These are phyloP conservation scores for Mycena indigotica DNA, from an alignment of 768 basidiomycete species.

Conservation along the genomic window DNA sequence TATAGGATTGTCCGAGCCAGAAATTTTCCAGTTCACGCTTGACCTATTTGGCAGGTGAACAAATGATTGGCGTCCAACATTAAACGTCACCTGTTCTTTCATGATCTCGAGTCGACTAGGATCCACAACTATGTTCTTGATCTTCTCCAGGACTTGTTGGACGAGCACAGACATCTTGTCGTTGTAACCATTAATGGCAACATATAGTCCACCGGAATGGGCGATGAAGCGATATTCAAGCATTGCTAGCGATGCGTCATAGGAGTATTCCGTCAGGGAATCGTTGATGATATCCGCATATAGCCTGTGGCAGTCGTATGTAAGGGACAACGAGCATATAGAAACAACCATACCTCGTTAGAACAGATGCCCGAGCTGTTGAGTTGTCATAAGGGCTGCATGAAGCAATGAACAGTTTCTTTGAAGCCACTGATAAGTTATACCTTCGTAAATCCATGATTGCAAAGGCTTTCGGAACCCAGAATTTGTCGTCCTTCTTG, in stretches of 20 bases:
- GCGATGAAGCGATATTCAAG: slow-evolving; percentile 70
- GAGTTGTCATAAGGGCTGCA: slow-evolving; percentile 58
- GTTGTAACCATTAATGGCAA: slow-evolving; percentile 83
- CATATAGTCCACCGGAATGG: slow-evolving; percentile 64
- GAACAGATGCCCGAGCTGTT: slow-evolving; percentile 69
- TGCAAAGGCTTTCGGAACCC: slow-evolving; percentile 87
- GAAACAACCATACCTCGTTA: slow-evolving; percentile 60
- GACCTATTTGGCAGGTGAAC: slow-evolving; percentile 44
- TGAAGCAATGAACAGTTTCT: slow-evolving; percentile 3
- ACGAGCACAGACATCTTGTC: slow-evolving; percentile 84
- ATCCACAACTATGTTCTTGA: slow-evolving; percentile 64
- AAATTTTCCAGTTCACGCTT: slow-evolving; percentile 85
- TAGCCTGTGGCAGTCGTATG: slow-evolving; percentile 47
- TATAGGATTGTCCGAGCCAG: slow-evolving; percentile 80
- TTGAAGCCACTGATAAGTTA: slow-evolving; percentile 15
- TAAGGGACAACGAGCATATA: neutral
- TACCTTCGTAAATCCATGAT: slow-evolving; percentile 78
- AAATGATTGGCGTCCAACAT: slow-evolving; percentile 12
- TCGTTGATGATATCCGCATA: slow-evolving; percentile 87
- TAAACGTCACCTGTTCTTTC: slow-evolving; percentile 71
- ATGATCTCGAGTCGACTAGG: slow-evolving; percentile 77
- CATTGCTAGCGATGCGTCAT: slow-evolving; percentile 91
- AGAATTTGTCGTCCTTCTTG: slow-evolving; percentile 97
- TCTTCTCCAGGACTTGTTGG: slow-evolving; percentile 68
- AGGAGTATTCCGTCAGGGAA: slow-evolving; percentile 85